Conservation (phyloP, 2,329 filamentous ascomycete genomes). For the Fusarium sp. region DNA sequence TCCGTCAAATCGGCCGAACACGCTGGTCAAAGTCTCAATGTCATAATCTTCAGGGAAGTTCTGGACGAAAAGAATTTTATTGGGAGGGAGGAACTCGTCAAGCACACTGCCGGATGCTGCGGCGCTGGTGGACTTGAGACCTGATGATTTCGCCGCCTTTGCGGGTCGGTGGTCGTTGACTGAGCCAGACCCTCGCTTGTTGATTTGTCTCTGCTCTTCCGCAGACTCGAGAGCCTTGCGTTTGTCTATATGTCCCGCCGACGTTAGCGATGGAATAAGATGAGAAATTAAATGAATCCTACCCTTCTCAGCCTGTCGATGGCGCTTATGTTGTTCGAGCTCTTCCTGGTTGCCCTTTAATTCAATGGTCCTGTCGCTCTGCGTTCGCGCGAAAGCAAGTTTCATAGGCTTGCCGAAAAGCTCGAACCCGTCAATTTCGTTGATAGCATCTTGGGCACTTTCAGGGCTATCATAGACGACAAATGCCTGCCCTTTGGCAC, state of each 20-base stretch:
- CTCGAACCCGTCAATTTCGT: slow-evolving; percentile 91
- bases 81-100: slow-evolving; percentile 97
- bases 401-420: slow-evolving; percentile 92
- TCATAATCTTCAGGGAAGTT: slow-evolving; percentile 90
- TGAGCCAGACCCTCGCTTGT: slow-evolving; percentile 69
- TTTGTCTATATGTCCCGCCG: slow-evolving; percentile 59
- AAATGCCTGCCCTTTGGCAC: slow-evolving; percentile 95
- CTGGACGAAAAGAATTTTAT: slow-evolving; percentile 95
- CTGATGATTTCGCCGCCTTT: slow-evolving; percentile 69
- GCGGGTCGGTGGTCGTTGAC: slow-evolving; percentile 65
- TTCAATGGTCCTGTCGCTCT: slow-evolving; percentile 88
- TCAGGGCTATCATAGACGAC: slow-evolving; percentile 88
- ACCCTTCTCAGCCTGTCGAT: slow-evolving; percentile 91
- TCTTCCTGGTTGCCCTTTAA: slow-evolving; percentile 79
- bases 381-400: slow-evolving; percentile 81
- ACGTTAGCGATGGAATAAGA: neutral
- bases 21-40: slow-evolving; percentile 78
- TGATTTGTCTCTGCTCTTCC: slow-evolving; percentile 80
- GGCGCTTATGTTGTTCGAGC: slow-evolving; percentile 86
- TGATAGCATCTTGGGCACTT: slow-evolving; percentile 81
- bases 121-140: slow-evolving; percentile 79
- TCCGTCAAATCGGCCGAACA: slow-evolving; percentile 91
- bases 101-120: slow-evolving; percentile 79
- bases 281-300: slow-evolving; percentile 30
- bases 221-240: slow-evolving; percentile 86